These are phyloP conservation scores for Phytophthora idaei DNA, from an alignment of 352 stramenopile genomes.

Conservation along the genomic window DNA sequence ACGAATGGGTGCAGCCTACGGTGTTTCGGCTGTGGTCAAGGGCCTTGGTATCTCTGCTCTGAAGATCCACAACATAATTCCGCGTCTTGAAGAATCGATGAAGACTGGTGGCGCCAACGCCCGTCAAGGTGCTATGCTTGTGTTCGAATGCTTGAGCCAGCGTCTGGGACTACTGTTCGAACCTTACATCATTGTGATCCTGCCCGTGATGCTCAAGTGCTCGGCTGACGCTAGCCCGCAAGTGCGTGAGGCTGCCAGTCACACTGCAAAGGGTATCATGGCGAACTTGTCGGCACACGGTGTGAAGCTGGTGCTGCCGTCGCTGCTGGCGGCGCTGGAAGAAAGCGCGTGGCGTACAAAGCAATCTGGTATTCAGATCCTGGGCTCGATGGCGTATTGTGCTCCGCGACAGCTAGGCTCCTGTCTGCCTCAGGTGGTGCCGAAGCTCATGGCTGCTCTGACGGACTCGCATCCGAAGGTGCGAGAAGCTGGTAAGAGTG, in stretches of 20 bases:
- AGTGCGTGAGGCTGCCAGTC: conserved; percentile 95
- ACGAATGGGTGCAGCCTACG: conserved; percentile 95
- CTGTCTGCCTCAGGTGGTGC: conserved; percentile 98
- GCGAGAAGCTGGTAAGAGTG: conserved; percentile 94
- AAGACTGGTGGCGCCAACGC: conserved; percentile 76
- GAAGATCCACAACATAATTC: conserved; percentile 98
- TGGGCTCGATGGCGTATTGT: conserved; percentile 97
- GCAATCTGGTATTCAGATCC: conserved; percentile 97
- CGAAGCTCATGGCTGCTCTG: conserved; percentile 97
- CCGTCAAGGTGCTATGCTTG: conserved; percentile 95
- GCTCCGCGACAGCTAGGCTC: conserved; percentile 98
- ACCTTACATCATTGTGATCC: conserved; percentile 97
- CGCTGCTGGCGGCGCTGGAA: conserved; percentile 95
- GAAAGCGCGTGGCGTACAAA: conserved; percentile 98
- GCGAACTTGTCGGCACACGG: conserved; percentile 98
- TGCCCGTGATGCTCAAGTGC: conserved; percentile 98
- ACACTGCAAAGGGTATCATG: conserved; percentile 98
- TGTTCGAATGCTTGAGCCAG: conserved; percentile 97
- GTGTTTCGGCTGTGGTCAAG: conserved; percentile 98
- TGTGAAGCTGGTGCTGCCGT: conserved; percentile 99
- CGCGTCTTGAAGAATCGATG: conserved; percentile 86
- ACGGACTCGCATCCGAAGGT: conserved; percentile 99
- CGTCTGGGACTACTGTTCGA: conserved; percentile 98
- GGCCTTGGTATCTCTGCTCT: conserved; percentile 98
- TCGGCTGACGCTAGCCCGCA: conserved; percentile 96